Conservation (phyloP, 441 rosid genomes). For the Dalechampia spathulata region DNA sequence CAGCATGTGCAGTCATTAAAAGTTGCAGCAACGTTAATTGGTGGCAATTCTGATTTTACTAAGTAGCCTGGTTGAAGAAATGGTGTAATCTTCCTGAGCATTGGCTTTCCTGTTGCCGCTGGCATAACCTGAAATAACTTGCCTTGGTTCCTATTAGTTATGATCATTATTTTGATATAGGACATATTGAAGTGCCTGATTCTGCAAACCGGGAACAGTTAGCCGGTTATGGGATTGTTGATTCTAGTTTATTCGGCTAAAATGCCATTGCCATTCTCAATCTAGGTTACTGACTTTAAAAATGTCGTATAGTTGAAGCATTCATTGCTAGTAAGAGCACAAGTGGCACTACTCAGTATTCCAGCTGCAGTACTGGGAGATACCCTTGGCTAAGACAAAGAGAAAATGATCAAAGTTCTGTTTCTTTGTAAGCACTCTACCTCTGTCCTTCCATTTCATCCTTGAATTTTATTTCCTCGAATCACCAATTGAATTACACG, state of each 20-base stretch:
- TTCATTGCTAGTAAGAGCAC: constrained; percentile 24
- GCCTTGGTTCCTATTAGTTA: not conserved
- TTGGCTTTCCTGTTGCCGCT: not conserved
- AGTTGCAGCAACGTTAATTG: not conserved
- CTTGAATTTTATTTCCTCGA: constrained; percentile 12
- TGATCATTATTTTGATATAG: not conserved
- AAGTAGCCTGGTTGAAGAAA: not conserved
- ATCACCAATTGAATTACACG: constrained; percentile 19
- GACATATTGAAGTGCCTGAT: not conserved
- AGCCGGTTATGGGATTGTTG: too few species aligned
- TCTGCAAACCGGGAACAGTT: not conserved
- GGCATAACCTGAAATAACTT: not conserved
- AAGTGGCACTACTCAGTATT: constrained; percentile 12
- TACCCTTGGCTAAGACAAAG: constrained; percentile 25
- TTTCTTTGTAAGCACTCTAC: constrained; percentile 29
- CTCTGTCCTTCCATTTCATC: constrained; percentile 1
- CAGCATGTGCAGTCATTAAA: not conserved
- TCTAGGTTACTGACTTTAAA: constrained; percentile 1
- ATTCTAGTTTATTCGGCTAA: not conserved
- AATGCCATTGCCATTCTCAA: not conserved
- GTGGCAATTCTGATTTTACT: not conserved
- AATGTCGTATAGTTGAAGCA: constrained; percentile 27
- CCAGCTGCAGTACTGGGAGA: constrained; percentile 17
- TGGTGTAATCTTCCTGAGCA: not conserved
- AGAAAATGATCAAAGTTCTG: constrained; percentile 23